phyloP scores from a whole-genome alignment of 2,329 filamentous ascomycete species.

The Triangularia setosa region DNA sequence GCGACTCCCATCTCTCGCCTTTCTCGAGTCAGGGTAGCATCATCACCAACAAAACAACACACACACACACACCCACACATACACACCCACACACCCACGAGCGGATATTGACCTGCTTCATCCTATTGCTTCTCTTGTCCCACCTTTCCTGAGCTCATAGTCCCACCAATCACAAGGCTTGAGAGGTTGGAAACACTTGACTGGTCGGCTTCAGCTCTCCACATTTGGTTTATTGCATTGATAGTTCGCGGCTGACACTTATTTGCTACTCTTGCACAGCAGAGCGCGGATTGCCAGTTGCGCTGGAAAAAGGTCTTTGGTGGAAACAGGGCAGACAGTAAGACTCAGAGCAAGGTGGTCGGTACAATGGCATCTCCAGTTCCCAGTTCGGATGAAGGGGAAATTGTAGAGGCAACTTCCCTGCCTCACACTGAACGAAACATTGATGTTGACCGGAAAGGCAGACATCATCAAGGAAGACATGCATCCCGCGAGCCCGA shows the following conservation, averaged over 20 bases:
- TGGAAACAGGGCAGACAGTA: background rate
- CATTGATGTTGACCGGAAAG: conserved; percentile 80
- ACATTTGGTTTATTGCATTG: background rate
- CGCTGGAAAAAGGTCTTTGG: background rate
- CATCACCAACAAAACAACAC: background rate
- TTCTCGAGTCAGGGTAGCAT: background rate
- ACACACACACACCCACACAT: too few species aligned
- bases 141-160: background rate
- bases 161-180: background rate
- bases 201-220: conserved; percentile 19
- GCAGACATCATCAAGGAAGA: conserved; percentile 70
- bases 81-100: too few species aligned
- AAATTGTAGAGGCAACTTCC: conserved; percentile 91
- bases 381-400: conserved; percentile 77
- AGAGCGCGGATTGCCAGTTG: background rate
- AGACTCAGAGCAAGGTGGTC: conserved; percentile 10
- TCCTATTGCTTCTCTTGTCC: background rate
- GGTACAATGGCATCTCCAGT: conserved; percentile 32
- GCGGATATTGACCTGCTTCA: background rate
- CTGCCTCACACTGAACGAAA: conserved; percentile 69
- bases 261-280: conserved; percentile 2
- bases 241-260: conserved; percentile 12
- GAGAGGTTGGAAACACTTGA: conserved; percentile 9
- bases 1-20: background rate
- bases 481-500: conserved; percentile 56